Conservation (phyloP, 176 grass and related monocot genomes). For the Cenchrus fungigraminus region DNA sequence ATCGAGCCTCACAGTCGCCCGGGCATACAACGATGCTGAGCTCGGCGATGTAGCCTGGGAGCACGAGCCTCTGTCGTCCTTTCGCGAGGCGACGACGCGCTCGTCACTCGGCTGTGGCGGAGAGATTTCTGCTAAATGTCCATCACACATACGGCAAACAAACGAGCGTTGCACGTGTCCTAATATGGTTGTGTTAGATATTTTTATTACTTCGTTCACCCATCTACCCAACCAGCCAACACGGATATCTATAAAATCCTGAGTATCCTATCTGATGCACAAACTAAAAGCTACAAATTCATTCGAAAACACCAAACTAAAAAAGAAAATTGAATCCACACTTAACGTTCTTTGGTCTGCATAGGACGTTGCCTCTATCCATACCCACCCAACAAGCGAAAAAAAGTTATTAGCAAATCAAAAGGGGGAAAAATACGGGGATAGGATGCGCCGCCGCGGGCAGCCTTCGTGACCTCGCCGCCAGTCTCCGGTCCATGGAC, state of each 20-base stretch:
- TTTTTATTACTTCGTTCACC: neutral
- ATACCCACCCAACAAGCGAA: neutral
- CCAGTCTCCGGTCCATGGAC: slow-evolving; percentile 39
- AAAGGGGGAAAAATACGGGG: neutral
- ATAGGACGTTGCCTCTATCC: neutral
- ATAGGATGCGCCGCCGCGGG: slow-evolving; percentile 23
- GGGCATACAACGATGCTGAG: too few species aligned
- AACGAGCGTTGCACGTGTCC: too few species aligned
- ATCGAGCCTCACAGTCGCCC: too few species aligned
- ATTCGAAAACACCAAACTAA: neutral
- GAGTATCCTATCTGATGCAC: neutral
- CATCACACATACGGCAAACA: too few species aligned
- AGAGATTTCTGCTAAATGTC: too few species aligned
- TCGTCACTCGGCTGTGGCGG: too few species aligned
- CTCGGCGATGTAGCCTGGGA: too few species aligned
- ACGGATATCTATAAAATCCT: neutral
- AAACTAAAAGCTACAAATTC: neutral
- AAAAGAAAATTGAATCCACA: neutral
- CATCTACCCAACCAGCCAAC: neutral
- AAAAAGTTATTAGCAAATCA: neutral
- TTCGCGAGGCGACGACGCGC: too few species aligned
- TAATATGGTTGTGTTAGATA: too few species aligned
- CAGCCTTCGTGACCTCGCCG: slow-evolving; percentile 41
- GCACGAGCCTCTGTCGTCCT: too few species aligned
- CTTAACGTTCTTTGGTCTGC: neutral